Base-by-base conservation (phyloP, 2,329 filamentous ascomycete genomes). In the Cytospora piceicola region DNA sequence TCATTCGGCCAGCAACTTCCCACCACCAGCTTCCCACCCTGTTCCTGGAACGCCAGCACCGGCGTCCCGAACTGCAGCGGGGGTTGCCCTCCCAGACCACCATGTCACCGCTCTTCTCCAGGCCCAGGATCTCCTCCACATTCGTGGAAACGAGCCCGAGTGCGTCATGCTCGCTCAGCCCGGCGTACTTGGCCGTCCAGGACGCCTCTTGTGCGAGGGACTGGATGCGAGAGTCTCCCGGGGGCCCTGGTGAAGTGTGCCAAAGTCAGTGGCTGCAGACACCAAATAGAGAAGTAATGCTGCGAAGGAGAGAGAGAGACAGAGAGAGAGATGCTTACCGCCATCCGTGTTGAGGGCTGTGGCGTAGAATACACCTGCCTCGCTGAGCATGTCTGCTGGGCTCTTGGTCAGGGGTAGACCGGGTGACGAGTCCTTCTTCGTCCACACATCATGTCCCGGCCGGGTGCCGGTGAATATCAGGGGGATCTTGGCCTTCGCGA, bases 71-170 rank as follows among this genome's bases (percentile, higher is more conserved):
- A 77, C 64, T 77, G 72, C 52, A 82, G 68, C 24, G 80, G 80
- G 69, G 80, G 69, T 76, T 75, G 6, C 78, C 78, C 68, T 81
- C 79, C 71, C 75, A 82, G 20, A 82, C 66, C 12, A 82, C 80
- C 53, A 80, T 71, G 64, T 82, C 80, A 15, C 69, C 71, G 58
- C 72, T 73, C 34, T 67, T 72, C 53, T 76, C 70, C 29, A 81
- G 71, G 2, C 74, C 72, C 22, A 82, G 70, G 27, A 81, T 80
- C 49, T 75, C 71, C 67, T 81, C 78, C 27, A 81, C 72, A 60
- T 81, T 81, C 24, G 68, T 71, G 7, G 77, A 75, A 1, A 81
- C 75, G 20, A 82, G 72, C 29, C 74, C 69, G 17, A 81, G 70
- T 15, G 76, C 74, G 24, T 77, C 70, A 24, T 70, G 69, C 29